Base-by-base conservation (phyloP, 2,329 filamentous ascomycete genomes). In the Fusarium kyushuense region DNA sequence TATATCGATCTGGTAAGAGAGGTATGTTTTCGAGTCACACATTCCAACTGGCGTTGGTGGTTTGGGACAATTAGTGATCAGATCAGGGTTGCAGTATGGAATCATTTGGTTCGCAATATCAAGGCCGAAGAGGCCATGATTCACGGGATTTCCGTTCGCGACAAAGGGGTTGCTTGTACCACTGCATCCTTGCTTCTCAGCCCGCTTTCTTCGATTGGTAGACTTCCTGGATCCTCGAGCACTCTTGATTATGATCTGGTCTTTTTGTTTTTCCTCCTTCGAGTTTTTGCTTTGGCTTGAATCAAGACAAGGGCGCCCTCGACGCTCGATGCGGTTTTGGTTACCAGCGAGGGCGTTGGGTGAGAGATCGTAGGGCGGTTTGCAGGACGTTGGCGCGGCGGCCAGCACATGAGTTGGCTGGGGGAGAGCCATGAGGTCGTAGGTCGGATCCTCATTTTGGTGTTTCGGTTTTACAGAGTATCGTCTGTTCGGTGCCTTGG, bases 1-100 rank as follows among this genome's bases (percentile, higher is more conserved):
- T 47, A 62, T 65, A 17, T 57, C n/a, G 19, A 63, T 40, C 51
- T 73, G 69, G 57, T 69, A 67, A 25, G 16, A 45, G 25, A 71
- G 10, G 43, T 40, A 41, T 9, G 16, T 29, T 3, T 62, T 48
- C 11, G 33, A 33, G 21, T 47, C 27, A 13, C 59, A 46, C 25
- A 72, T 43, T 11, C 55, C 35, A 11, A 45, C 17, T 21, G 43
- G 29, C 6, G 59, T 23, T 17, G 63, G 69, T n/a, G 64, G 32
- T 25, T n/a, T 35, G 5, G 70, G 67, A 19, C 52, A 38, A 9
- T 23, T 27, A 21, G 27, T 40, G 10, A 51, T 41, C 41, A 51
- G 33, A 10, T 6, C 40, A 16, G 38, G 53, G 19, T 57, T 48
- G 21, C 47, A 41, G 5, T 25, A 43, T 5, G 63, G 59, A 19